Conservation (phyloP, 306 rosid genomes). For the Vigna nakashimae region DNA sequence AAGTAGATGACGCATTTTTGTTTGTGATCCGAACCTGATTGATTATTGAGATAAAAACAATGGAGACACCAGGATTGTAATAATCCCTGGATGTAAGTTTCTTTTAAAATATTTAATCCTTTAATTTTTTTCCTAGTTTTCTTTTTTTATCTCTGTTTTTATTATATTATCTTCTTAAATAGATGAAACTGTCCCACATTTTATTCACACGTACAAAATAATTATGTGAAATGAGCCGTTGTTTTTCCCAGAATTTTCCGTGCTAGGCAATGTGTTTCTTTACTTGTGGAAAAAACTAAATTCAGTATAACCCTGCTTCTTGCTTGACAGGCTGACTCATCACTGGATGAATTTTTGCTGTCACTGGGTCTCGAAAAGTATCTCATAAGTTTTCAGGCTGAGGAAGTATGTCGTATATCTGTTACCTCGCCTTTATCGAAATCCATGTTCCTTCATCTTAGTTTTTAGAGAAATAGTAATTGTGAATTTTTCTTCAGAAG, state of each 20-base stretch:
- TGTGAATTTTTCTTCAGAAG: not conserved
- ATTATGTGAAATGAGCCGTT: not conserved
- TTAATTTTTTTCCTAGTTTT: not conserved
- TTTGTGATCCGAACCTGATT: not conserved
- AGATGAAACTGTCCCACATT: not conserved
- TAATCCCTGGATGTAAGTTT: not conserved
- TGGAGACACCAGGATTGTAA: not conserved
- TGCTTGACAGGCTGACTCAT: conserved; percentile 60
- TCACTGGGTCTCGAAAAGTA: conserved; percentile 81
- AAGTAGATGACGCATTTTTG: conserved; percentile 2
- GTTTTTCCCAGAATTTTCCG: not conserved
- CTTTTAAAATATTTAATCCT: not conserved
- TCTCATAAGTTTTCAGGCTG: conserved; percentile 77
- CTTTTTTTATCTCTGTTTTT: not conserved
- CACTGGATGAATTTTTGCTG: conserved; percentile 68
- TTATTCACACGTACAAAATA: not conserved
- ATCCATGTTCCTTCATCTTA: not conserved
- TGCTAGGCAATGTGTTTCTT: not conserved
- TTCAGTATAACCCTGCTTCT: conserved; percentile 11
- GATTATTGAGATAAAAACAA: not conserved
- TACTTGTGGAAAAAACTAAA: not conserved
- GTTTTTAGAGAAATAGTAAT: not conserved
- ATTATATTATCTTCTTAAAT: not conserved
- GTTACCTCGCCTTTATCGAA: not conserved
- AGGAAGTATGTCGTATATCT: conserved; percentile 61